Evolutionary conservation across 768 basidiomycete species (phyloP).

Genomic region (Leccinum rimulosum): DNA sequence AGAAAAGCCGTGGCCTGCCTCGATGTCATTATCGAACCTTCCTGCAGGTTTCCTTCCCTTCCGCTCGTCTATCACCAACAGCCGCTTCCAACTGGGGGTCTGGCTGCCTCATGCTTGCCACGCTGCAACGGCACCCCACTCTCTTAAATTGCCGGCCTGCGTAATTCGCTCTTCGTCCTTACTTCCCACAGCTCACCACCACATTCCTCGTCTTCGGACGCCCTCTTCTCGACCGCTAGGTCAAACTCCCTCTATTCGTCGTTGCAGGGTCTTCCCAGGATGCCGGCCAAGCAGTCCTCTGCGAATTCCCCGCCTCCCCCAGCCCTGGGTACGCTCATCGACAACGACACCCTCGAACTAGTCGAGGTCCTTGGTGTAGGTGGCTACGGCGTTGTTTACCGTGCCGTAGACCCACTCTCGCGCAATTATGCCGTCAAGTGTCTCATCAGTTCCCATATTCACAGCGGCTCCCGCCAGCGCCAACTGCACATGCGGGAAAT

Average conservation of each 20-base stretch:
- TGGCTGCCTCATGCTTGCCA: slow-evolving; percentile 36
- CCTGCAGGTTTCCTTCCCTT: slow-evolving; percentile 27
- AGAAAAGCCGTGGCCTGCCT: slow-evolving; percentile 26
- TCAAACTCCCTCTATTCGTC: slow-evolving; percentile 14
- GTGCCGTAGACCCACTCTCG: slow-evolving; percentile 61
- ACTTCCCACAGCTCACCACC: slow-evolving; percentile 22
- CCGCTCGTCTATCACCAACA: slow-evolving; percentile 34
- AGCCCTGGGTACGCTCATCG: slow-evolving; percentile 75
- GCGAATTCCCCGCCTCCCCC: slow-evolving; percentile 46
- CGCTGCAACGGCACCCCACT: slow-evolving; percentile 31
- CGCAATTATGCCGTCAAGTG: slow-evolving; percentile 90
- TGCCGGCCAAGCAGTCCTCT: slow-evolving; percentile 34
- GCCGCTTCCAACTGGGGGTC: slow-evolving; percentile 29
- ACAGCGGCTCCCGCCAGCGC: slow-evolving; percentile 51
- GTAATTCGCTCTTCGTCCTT: slow-evolving; percentile 24
- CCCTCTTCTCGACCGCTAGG: slow-evolving; percentile 23
- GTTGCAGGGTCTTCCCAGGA: slow-evolving; percentile 21
- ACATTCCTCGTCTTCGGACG: slow-evolving; percentile 24
- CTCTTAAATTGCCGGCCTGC: slow-evolving; percentile 32
- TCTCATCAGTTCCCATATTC: slow-evolving; percentile 54
- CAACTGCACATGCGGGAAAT: slow-evolving; percentile 89
- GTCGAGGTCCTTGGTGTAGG: slow-evolving; percentile 87
- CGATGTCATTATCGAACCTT: slow-evolving; percentile 29
- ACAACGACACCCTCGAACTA: slow-evolving; percentile 78
- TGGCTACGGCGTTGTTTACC: slow-evolving; percentile 94